phyloP scores from a whole-genome alignment of 2,329 filamentous ascomycete species.

The Pseudogymnoascus sp. region DNA sequence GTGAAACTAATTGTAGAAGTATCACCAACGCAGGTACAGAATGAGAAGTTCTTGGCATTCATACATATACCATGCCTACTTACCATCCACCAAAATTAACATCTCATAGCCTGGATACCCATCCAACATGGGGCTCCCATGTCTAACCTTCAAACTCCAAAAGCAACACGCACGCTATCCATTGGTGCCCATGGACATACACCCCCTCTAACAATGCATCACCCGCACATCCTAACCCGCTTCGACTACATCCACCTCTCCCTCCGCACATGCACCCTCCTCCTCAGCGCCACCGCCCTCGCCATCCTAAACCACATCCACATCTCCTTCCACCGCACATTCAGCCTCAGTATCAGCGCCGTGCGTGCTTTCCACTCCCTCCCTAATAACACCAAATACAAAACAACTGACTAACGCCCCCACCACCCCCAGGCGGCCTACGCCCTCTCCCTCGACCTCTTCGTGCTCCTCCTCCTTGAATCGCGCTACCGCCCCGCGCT shows the following conservation, averaged over 20 bases:
- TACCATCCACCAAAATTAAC: not conserved
- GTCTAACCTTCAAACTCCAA: not conserved
- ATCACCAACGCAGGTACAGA: not conserved
- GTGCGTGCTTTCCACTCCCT: not conserved
- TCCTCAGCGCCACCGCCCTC: not conserved
- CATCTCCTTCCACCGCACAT: not conserved
- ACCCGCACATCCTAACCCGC: not conserved
- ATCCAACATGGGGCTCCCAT: not conserved
- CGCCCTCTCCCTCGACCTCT: not conserved
- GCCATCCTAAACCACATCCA: not conserved
- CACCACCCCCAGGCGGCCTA: not conserved
- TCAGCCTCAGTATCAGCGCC: not conserved
- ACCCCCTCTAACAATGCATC: not conserved
- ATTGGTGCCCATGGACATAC: not conserved
- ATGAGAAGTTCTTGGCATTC: not conserved
- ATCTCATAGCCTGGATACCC: not conserved
- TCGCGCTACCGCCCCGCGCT: not conserved
- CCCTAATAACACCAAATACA: not conserved
- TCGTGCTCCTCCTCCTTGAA: not conserved
- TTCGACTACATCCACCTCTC: not conserved
- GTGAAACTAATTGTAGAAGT: not conserved
- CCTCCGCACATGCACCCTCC: not conserved
- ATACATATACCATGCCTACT: not conserved
- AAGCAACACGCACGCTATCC: not conserved
- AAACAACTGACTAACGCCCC: not conserved